A percentile compares a stretch with the other conserved stretches of the same genome.
Conservation (phyloP, 1,284 basidiomycete genomes). For the Melanopsichium pennsylvanicum region DNA sequence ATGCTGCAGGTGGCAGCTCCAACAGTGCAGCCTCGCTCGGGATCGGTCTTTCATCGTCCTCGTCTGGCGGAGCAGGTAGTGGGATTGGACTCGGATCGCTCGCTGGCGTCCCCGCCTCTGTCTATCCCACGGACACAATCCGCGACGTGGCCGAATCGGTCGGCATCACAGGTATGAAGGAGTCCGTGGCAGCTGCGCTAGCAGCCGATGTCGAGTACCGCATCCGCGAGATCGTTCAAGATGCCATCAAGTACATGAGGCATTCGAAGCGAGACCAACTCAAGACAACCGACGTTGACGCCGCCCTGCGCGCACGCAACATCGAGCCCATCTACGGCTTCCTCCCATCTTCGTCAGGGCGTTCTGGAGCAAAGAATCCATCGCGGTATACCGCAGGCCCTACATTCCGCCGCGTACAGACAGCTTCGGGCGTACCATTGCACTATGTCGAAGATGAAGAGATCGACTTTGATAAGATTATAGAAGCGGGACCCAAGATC, state of each 20-base stretch:
- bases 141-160: conserved; percentile 87
- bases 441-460: conserved; percentile 97
- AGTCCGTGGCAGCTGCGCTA: conserved; percentile 81
- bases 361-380: conserved; percentile 23
- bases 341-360: conserved; percentile 44
- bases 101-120: conserved; percentile 43
- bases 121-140: conserved; percentile 62
- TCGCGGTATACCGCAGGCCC: conserved; percentile 46
- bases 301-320: conserved; percentile 90
- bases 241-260: conserved; percentile 95
- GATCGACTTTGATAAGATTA: conserved; percentile 82
- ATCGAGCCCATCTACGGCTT: conserved; percentile 73
- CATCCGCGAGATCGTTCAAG: conserved; percentile 91
- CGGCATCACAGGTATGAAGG: conserved; percentile 80
- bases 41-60: conserved; percentile 32
- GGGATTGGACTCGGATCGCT: conserved; percentile 34
- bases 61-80: conserved; percentile 19
- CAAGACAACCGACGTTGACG: conserved; percentile 88
- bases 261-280: conserved; percentile 87
- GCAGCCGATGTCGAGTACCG: conserved; percentile 97
- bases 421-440: conserved; percentile 68
- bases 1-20: conserved; percentile 23
- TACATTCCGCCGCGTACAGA: conserved; percentile 65
- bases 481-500: conserved; percentile 54
- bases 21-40: conserved; percentile 30